Base-by-base conservation (phyloP, 805 yeast species). In the Zygosaccharomyces gambellarensis region DNA sequence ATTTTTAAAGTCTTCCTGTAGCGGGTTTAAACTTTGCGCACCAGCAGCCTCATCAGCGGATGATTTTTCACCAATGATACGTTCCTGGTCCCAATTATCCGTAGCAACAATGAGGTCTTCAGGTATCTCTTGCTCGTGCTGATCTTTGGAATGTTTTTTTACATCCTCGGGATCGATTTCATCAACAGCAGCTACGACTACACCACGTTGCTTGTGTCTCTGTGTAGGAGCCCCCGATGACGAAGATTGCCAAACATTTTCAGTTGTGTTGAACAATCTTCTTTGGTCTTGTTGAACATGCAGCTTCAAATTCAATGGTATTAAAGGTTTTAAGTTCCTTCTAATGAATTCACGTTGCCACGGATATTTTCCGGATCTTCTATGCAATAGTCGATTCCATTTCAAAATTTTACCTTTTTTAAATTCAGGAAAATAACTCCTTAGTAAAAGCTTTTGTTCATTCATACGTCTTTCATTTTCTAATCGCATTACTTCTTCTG, bases 51-150 rank as follows among this genome's bases (percentile, higher is more conserved):
- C 49, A 3, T 43, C 38, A 11, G 45, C 34, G 14, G 36, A 42
- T 19, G 50, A 41, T 25, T 46, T 44, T n/a, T 52, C 82, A 39
- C 79, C 79, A 12, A 85, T 71, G 21, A 85, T 80, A 9, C 68
- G 71, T 25, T 80, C 82, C 58, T 83, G 87, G 55, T 86, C 81
- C 95, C 95, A 87, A 50, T 84, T 88, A 14, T 86, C 84, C 0
- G 90, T 76, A 0, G 90, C 83, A 21, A 87, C 68, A 2, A 84
- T 70, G 45, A 85, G 60, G 51, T 83, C 86, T 36, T 78, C 79
- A 29, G 79, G 61, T 45, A 78, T 71, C 19, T 62, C 54, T 22
- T 56, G 55, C 19, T 56, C 47, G 23, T 46, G 36, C 55, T 58
- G 46, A 53, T 61, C 27, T 42, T 57, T 39, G 43, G 53, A 52